Evolutionary conservation across 2,329 filamentous ascomycete genomes (phyloP).

Genomic region (Hypoxylon sp.): DNA sequence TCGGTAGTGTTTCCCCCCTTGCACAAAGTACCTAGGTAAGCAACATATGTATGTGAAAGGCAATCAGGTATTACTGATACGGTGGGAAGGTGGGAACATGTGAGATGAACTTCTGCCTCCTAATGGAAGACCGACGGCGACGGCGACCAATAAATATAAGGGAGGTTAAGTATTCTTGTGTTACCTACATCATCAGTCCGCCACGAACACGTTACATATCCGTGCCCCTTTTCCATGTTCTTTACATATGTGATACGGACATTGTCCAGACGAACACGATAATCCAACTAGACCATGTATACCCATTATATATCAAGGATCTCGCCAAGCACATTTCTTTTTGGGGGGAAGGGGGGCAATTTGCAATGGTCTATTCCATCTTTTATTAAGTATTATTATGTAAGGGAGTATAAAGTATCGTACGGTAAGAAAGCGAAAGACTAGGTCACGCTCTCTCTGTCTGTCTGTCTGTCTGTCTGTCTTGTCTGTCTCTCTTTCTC

Average conservation of each 20-base stretch:
- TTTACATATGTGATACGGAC: background rate
- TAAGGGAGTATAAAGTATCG: constrained; percentile 32
- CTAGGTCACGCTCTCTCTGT: constrained; percentile 10
- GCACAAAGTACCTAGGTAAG: too few relatives aligned
- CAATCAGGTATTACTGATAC: too few relatives aligned
- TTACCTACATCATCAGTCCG: background rate
- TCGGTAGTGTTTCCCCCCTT: too few relatives aligned
- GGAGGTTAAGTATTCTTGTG: background rate
- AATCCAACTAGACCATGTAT: background rate
- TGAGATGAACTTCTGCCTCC: background rate
- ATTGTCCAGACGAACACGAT: background rate
- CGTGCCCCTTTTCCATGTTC: background rate
- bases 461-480: background rate
- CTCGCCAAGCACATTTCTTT: background rate
- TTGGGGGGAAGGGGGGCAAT: too few relatives aligned
- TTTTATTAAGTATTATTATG: constrained; percentile 40
- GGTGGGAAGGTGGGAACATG: too few relatives aligned
- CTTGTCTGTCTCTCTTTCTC: background rate
- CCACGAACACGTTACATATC: too few relatives aligned
- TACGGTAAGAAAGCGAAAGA: constrained; percentile 32
- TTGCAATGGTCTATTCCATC: constrained; percentile 16
- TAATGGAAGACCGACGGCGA: too few relatives aligned
- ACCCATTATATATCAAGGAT: background rate
- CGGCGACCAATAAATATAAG: too few relatives aligned
- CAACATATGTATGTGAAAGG: background rate